A percentile compares a stretch with the other conserved stretches of the same genome.
Conservation (phyloP, 169 alveolate genomes). For the Eimeria acervulina region DNA sequence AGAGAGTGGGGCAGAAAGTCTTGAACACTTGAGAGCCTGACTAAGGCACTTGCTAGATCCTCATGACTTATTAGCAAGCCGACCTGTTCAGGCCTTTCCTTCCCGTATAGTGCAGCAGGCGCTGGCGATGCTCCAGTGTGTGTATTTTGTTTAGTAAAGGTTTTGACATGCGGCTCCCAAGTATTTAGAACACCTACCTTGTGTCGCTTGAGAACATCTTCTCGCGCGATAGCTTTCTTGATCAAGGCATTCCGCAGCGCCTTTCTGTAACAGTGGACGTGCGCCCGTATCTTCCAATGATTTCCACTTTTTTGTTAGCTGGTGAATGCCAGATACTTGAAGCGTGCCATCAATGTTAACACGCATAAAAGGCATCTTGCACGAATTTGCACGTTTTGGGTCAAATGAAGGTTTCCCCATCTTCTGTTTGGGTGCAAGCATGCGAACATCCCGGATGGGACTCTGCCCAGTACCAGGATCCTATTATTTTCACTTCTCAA, state of each 20-base stretch:
- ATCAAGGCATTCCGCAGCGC: neutral
- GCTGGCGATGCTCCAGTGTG: neutral
- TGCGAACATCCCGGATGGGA: neutral
- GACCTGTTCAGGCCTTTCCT: neutral
- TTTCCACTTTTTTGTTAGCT: neutral
- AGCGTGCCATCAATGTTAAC: neutral
- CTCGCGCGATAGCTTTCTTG: neutral
- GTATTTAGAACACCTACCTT: neutral
- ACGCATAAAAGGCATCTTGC: neutral
- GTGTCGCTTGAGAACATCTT: neutral
- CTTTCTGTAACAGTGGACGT: neutral
- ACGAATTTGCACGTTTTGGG: neutral
- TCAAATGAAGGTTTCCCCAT: neutral
- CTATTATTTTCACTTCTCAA: neutral
- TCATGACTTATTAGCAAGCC: neutral
- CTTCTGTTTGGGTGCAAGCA: neutral
- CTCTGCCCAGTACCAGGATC: neutral
- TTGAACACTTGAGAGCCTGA: neutral
- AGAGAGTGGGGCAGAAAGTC: neutral
- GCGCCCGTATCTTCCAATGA: neutral
- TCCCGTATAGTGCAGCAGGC: neutral
- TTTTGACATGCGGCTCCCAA: neutral
- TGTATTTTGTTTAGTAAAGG: neutral
- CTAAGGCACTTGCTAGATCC: neutral
- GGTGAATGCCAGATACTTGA: neutral